phyloP scores from a whole-genome alignment of 176 grass and related monocot species.

The Poa annua region DNA sequence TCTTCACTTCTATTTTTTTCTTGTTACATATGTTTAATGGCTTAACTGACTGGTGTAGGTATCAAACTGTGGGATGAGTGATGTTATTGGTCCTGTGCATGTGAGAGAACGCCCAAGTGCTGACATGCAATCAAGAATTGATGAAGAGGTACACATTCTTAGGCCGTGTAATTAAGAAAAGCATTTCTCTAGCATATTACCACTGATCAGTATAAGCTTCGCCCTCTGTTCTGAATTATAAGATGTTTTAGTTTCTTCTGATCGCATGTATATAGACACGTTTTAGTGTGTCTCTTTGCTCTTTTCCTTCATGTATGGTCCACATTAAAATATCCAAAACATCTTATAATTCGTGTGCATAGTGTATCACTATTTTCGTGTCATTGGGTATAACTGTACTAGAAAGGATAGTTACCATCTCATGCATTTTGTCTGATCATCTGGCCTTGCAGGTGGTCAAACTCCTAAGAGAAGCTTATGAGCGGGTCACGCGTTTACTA shows the following conservation, averaged over 20 bases:
- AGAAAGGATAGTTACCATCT: not conserved
- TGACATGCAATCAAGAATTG: slow-evolving; percentile 99
- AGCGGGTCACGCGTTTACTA: slow-evolving; percentile 76
- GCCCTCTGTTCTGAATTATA: too few relatives aligned
- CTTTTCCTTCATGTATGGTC: too few relatives aligned
- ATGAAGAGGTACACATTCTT: slow-evolving; percentile 73
- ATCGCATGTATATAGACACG: too few relatives aligned
- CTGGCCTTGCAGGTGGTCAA: slow-evolving; percentile 71
- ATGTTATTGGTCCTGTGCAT: slow-evolving; percentile 86
- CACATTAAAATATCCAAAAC: too few relatives aligned
- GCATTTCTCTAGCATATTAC: slow-evolving; percentile 21
- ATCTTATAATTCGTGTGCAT: not conserved
- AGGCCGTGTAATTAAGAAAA: not conserved
- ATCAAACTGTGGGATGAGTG: slow-evolving; percentile 98
- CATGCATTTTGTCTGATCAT: slow-evolving; percentile 37
- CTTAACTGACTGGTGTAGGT: slow-evolving; percentile 57
- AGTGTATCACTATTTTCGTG: slow-evolving; percentile 11
- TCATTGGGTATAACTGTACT: slow-evolving; percentile 16
- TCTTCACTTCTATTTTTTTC: not conserved
- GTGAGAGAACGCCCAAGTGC: slow-evolving; percentile 81
- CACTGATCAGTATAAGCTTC: not conserved
- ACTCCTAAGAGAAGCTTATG: slow-evolving; percentile 96
- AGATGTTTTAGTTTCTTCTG: too few relatives aligned
- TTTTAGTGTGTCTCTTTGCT: too few relatives aligned
- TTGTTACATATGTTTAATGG: slow-evolving; percentile 30